Evolutionary conservation across 2,329 filamentous ascomycete genomes (phyloP).

Genomic region (Paraphaeosphaeria sporulosa): DNA sequence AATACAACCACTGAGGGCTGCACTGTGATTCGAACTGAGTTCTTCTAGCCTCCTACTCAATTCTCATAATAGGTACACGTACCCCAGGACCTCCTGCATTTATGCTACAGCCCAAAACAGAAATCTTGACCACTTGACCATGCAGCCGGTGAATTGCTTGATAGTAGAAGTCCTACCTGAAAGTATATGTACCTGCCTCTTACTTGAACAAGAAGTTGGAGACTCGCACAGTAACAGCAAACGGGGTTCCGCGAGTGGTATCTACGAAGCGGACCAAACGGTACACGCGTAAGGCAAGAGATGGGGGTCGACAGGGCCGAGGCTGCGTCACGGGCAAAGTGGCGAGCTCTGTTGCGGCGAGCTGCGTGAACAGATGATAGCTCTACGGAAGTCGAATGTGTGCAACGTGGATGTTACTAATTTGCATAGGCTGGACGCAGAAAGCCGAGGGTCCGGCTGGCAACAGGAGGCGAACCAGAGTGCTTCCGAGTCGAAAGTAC

Average conservation of each 20-base stretch:
- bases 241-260: too few relatives aligned
- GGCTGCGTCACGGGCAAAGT: too few relatives aligned
- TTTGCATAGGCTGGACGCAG: background rate
- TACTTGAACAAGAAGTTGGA: too few relatives aligned
- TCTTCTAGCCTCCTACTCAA: background rate
- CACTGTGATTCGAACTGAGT: conserved; percentile 1
- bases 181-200: background rate
- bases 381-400: background rate
- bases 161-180: background rate
- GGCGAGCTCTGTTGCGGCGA: too few relatives aligned
- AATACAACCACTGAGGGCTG: too few relatives aligned
- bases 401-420: background rate
- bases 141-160: background rate
- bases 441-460: background rate
- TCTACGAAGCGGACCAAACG: too few relatives aligned
- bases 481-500: background rate
- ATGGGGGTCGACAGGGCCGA: too few relatives aligned
- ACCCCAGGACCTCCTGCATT: conserved; percentile 3
- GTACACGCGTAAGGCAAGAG: too few relatives aligned
- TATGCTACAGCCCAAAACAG: background rate
- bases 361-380: background rate
- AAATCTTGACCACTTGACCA: conserved; percentile 3
- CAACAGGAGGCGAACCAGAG: background rate
- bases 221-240: too few relatives aligned
- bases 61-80: background rate